A percentile compares a stretch with the other conserved stretches of the same genome.
Conservation (phyloP, 139 green algal genomes). For the Trebouxia sp. region DNA sequence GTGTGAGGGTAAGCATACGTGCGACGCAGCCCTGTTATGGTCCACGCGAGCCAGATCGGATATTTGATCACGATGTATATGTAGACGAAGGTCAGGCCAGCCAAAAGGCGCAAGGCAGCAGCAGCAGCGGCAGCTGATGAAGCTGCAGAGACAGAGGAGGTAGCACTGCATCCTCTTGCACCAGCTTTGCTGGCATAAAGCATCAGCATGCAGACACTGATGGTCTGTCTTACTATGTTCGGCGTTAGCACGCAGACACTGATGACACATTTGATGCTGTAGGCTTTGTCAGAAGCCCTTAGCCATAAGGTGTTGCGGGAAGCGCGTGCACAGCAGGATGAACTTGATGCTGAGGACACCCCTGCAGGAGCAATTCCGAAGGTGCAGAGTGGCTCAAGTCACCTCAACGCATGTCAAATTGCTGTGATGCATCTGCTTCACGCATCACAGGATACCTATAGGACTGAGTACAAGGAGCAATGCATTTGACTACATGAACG, state of each 20-base stretch:
- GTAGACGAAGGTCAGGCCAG: slow-evolving; percentile 58
- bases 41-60: too few relatives aligned
- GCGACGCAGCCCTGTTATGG: too few relatives aligned
- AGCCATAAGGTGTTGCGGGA: slow-evolving; percentile 77
- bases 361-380: not conserved
- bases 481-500: too few relatives aligned
- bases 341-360: slow-evolving; percentile 76
- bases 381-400: not conserved
- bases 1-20: slow-evolving; percentile 58
- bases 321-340: slow-evolving; percentile 82
- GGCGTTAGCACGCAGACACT: too few relatives aligned
- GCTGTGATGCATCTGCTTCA: too few relatives aligned
- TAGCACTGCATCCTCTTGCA: not conserved
- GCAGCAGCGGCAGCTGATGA: slow-evolving; percentile 39
- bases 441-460: too few relatives aligned
- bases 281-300: slow-evolving; percentile 59
- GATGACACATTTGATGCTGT: too few relatives aligned
- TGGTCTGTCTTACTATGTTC: too few relatives aligned
- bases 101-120: slow-evolving; percentile 47
- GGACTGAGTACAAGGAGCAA: too few relatives aligned
- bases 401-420: not conserved
- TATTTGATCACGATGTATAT: too few relatives aligned
- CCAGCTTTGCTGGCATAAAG: too few relatives aligned
- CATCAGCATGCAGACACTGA: too few relatives aligned
- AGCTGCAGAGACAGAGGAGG: slow-evolving; percentile 34